Conservation (phyloP, 2,329 filamentous ascomycete species). For the Whalleya microplaca region DNA sequence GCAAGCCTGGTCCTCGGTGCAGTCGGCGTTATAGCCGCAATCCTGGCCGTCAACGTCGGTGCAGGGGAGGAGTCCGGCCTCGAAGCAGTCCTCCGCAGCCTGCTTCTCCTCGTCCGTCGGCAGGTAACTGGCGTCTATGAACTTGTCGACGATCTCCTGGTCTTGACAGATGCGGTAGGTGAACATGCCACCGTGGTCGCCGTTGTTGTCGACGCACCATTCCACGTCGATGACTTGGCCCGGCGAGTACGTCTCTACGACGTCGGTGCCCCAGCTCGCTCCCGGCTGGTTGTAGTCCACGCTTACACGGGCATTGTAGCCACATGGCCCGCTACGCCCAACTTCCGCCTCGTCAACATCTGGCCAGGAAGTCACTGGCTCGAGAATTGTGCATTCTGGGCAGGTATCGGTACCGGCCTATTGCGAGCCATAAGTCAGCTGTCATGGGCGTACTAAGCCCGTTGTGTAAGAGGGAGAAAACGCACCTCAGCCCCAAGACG, state of each 20-base stretch:
- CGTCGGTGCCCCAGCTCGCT: constrained; percentile 46
- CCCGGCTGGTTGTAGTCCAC: constrained; percentile 57
- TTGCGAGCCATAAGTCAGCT: constrained; percentile 6
- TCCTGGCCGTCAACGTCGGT: constrained; percentile 53
- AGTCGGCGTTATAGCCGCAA: constrained; percentile 54
- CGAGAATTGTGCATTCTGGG: constrained; percentile 58
- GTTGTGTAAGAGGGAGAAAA: neutral
- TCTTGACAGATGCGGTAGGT: constrained; percentile 57
- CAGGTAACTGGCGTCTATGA: constrained; percentile 50
- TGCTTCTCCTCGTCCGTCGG: constrained; percentile 57
- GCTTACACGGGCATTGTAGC: constrained; percentile 56
- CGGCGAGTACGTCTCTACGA: constrained; percentile 48
- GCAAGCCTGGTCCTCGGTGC: constrained; percentile 46
- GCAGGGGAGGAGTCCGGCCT: constrained; percentile 50
- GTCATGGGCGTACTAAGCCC: neutral
- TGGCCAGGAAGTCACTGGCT: constrained; percentile 56
- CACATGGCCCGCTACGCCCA: constrained; percentile 53
- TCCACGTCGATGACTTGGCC: constrained; percentile 53
- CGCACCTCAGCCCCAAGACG: constrained; percentile 48
- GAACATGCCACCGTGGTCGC: constrained; percentile 62
- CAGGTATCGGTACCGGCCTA: constrained; percentile 54
- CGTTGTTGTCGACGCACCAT: constrained; percentile 61
- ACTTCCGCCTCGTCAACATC: constrained; percentile 49
- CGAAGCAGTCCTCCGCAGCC: constrained; percentile 56
- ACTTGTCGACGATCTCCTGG: constrained; percentile 53